Conservation (phyloP, 805 yeast genomes). For the Zygotorulaspora chibaensis region DNA sequence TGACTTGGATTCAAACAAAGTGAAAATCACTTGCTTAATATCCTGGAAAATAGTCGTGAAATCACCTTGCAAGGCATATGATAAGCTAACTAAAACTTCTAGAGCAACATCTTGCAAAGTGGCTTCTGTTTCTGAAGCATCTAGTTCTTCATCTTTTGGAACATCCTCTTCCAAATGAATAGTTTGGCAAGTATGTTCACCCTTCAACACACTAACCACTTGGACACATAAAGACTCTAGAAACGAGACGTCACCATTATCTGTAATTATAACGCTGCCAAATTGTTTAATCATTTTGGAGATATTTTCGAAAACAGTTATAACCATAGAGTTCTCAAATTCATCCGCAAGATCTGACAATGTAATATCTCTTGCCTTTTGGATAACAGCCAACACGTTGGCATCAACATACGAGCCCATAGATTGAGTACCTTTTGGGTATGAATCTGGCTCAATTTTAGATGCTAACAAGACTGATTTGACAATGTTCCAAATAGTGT, state of each 20-base stretch:
- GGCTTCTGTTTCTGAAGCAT: conserved; percentile 57
- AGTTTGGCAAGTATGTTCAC: conserved; percentile 79
- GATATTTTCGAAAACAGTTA: conserved; percentile 68
- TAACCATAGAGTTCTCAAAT: conserved; percentile 77
- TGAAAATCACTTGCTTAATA: conserved; percentile 60
- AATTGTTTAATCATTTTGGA: conserved; percentile 61
- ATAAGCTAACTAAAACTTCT: conserved; percentile 76
- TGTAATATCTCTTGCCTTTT: conserved; percentile 63
- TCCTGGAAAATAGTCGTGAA: conserved; percentile 68
- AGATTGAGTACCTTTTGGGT: conserved; percentile 61
- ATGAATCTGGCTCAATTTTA: conserved; percentile 45
- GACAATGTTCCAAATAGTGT: conserved; percentile 77
- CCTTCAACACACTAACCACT: conserved; percentile 68
- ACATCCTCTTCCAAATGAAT: conserved; percentile 65
- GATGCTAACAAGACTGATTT: conserved; percentile 57
- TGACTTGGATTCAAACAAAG: conserved; percentile 57
- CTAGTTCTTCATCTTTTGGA: conserved; percentile 51
- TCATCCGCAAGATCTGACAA: conserved; percentile 66
- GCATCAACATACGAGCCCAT: conserved; percentile 53
- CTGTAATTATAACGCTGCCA: conserved; percentile 67
- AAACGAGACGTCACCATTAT: conserved; percentile 50
- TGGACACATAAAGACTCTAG: conserved; percentile 68
- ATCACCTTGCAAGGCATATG: conserved; percentile 73
- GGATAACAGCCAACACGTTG: conserved; percentile 53
- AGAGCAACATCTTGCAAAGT: conserved; percentile 77